These are phyloP conservation scores for Cutaneotrichosporon sp. DNA, from an alignment of 1,284 basidiomycete genomes.

Conservation along the genomic window DNA sequence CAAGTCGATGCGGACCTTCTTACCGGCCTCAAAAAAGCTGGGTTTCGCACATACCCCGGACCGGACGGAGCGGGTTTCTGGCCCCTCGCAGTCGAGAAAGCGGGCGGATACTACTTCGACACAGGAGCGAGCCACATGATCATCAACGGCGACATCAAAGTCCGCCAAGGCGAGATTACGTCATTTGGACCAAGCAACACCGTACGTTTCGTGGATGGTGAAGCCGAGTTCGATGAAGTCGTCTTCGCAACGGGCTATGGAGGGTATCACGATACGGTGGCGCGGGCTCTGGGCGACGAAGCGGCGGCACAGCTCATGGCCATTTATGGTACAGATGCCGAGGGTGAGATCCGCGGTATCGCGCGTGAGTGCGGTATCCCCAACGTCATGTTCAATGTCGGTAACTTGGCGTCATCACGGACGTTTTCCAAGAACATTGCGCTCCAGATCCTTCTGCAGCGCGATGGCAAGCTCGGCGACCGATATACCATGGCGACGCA, in stretches of 20 bases:
- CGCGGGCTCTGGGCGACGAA: conserved; percentile 57
- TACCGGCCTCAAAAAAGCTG: conserved; percentile 60
- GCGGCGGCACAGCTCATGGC: conserved; percentile 56
- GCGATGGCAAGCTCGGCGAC: conserved; percentile 58
- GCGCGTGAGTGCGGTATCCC: conserved; percentile 59
- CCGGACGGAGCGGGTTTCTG: conserved; percentile 55
- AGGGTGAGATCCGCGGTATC: conserved; percentile 61
- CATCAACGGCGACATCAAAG: conserved; percentile 68
- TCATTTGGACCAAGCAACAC: conserved; percentile 55
- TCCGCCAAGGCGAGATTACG: conserved; percentile 66
- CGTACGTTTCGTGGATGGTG: conserved; percentile 66
- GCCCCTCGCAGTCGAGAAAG: conserved; percentile 52
- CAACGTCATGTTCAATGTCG: conserved; percentile 42
- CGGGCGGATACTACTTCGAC: conserved; percentile 56
- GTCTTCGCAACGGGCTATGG: conserved; percentile 65
- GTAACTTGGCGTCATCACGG: conserved; percentile 59
- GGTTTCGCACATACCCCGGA: conserved; percentile 63
- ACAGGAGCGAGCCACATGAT: conserved; percentile 64
- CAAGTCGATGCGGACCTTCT: conserved; percentile 60
- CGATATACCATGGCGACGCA: conserved; percentile 29
- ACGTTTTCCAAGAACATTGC: conserved; percentile 63
- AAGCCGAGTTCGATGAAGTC: conserved; percentile 66
- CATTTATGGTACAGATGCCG: conserved; percentile 62
- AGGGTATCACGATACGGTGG: conserved; percentile 52
- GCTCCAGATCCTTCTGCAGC: conserved; percentile 64